A percentile compares a stretch with the other conserved stretches of the same genome.
Conservation (phyloP, 768 basidiomycete genomes). For the Coprinopsis strossmayeri region DNA sequence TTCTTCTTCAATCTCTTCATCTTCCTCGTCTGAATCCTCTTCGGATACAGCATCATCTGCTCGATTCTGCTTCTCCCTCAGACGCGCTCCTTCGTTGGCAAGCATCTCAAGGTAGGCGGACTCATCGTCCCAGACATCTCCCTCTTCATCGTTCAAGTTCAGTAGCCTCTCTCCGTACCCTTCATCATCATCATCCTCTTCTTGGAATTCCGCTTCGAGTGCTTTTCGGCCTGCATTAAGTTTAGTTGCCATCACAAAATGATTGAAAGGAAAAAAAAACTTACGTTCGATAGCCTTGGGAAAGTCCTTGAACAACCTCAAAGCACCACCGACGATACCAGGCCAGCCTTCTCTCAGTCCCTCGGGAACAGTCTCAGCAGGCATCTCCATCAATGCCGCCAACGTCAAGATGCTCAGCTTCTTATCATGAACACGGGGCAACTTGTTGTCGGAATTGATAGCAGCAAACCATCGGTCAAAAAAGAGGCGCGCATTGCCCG, state of each 20-base stretch:
- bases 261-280: constrained; percentile 1
- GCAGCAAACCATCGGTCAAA: constrained; percentile 81
- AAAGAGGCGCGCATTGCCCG: constrained; percentile 65
- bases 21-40: constrained; percentile 54
- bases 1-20: constrained; percentile 70
- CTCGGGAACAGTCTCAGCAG: constrained; percentile 48
- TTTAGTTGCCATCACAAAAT: not conserved
- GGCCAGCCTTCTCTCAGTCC: constrained; percentile 67
- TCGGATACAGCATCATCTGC: constrained; percentile 53
- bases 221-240: constrained; percentile 44
- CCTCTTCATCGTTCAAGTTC: constrained; percentile 58
- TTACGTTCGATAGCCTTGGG: constrained; percentile 66
- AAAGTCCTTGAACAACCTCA: constrained; percentile 72
- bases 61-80: constrained; percentile 50
- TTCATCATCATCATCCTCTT: constrained; percentile 28
- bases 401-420: constrained; percentile 73
- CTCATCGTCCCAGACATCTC: constrained; percentile 89
- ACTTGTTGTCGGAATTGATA: constrained; percentile 50
- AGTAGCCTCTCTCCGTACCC: constrained; percentile 38
- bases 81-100: constrained; percentile 75
- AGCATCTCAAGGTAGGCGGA: constrained; percentile 85
- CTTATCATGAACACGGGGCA: constrained; percentile 89
- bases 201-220: constrained; percentile 37
- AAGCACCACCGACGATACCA: constrained; percentile 60
- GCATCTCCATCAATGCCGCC: constrained; percentile 70